phyloP scores from a whole-genome alignment of 192 early-diverging fungal genomes.

The Coemansia nantahalensis region DNA sequence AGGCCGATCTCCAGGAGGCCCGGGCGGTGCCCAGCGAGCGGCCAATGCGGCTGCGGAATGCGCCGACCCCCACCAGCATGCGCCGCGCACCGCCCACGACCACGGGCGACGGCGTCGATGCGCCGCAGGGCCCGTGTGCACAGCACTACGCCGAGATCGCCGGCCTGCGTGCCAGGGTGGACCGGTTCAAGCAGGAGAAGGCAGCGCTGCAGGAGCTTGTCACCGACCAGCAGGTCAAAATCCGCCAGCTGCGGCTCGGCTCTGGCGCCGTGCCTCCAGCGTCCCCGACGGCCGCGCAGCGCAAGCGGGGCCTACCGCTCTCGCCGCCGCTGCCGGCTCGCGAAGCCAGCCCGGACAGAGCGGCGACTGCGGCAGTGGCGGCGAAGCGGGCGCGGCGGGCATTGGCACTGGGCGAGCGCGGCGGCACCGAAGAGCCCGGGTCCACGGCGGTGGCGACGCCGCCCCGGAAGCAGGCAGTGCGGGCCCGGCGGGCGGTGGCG shows the following conservation, averaged over 20 bases:
- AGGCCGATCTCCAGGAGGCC: slow-evolving; percentile 25
- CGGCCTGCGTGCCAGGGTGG: slow-evolving; percentile 25
- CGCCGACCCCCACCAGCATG: slow-evolving; percentile 7
- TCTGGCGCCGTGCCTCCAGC: not conserved
- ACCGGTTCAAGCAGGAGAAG: slow-evolving; percentile 35
- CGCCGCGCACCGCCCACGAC: not conserved
- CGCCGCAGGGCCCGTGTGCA: slow-evolving; percentile 7
- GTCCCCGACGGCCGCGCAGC: slow-evolving; percentile 9
- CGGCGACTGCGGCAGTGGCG: too few relatives aligned
- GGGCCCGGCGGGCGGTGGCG: not conserved
- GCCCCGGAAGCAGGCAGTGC: not conserved
- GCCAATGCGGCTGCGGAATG: slow-evolving; percentile 49
- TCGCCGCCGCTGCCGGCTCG: too few relatives aligned
- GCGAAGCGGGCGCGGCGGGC: too few relatives aligned
- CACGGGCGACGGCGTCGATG: not conserved
- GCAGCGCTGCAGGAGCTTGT: slow-evolving; percentile 43
- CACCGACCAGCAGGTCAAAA: slow-evolving; percentile 49
- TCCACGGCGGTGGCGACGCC: not conserved
- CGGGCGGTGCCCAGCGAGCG: slow-evolving; percentile 31
- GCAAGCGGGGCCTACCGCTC: slow-evolving; percentile 8
- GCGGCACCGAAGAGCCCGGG: too few relatives aligned
- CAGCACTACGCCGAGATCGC: slow-evolving; percentile 36
- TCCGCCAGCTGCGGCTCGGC: slow-evolving; percentile 33
- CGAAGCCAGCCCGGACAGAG: too few relatives aligned
- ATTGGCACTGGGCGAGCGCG: too few relatives aligned